These are phyloP conservation scores for Amaranthus palmeri DNA, from an alignment of 148 eudicot genomes.

Conservation along the genomic window DNA sequence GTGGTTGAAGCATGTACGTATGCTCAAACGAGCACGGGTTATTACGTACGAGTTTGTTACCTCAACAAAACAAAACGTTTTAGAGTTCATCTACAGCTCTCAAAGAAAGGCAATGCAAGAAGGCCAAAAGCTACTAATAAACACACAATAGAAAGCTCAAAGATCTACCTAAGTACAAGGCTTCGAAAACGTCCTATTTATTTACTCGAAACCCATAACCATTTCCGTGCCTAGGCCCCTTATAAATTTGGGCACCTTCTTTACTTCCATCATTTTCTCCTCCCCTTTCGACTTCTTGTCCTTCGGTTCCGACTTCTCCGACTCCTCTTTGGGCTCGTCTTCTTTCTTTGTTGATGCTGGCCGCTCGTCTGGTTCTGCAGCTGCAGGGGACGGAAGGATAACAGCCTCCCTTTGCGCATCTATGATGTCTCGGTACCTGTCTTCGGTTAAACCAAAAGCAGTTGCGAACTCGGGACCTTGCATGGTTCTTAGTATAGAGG, in stretches of 20 bases:
- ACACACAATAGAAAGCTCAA: neutral
- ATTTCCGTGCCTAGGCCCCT: conserved; percentile 30
- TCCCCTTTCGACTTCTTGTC: conserved; percentile 2
- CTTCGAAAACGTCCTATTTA: neutral
- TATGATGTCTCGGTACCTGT: conserved; percentile 29
- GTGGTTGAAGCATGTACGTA: no score
- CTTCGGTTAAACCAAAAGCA: conserved; percentile 59
- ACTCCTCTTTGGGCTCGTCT: neutral
- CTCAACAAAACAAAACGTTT: no score
- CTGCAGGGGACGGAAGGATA: conserved; percentile 57
- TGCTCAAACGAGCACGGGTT: no score
- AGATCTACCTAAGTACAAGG: neutral
- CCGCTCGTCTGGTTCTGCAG: conserved; percentile 35
- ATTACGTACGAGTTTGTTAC: no score
- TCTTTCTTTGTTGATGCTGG: neutral
- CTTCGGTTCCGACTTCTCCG: neutral
- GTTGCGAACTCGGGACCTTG: conserved; percentile 65
- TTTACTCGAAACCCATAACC: conserved; percentile 38
- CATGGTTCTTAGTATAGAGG: conserved; percentile 56
- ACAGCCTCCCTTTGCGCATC: conserved; percentile 51
- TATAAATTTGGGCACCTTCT: conserved; percentile 20
- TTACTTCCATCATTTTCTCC: neutral
- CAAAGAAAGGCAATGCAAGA: no score
- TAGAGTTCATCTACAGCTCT: no score
- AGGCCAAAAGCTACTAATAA: neutral